Evolutionary conservation across 371 early-diverging fungal genomes (phyloP), one percentile per base, ranked within the genome.

Genomic region (Polyrhizophydium stewartii): DNA sequence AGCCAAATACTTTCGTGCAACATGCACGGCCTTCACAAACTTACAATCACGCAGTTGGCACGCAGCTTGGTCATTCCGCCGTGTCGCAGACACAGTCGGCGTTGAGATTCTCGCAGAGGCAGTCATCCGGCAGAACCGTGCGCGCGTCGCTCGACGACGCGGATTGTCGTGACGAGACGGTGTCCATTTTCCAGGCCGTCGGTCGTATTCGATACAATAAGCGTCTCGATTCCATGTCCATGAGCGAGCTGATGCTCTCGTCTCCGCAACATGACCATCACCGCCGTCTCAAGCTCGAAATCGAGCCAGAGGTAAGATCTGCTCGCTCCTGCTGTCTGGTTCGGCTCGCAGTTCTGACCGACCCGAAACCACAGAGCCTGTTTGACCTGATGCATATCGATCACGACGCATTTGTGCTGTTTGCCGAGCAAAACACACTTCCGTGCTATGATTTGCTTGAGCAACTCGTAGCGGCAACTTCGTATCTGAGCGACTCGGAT

Each of bases 121-220:
- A n/a, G n/a, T n/a, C 40, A 40, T 40, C 40, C 10, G 10, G 12
- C 10, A 50, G 25, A 16, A 50, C 51, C n/a, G 51, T 50, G 9
- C 51, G 51, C n/a, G 51, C 51, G 16, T 50, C 51, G 12, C 31
- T 50, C 24, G 25, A 16, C 51, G 27, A 50, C 16, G 51, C 31
- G 9, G 51, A 50, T 31, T 50, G 51, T 25, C 53, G 53, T n/a
- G 53, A 53, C 32, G 53, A 53, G 24, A 53, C 32, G 6, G 53
- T 53, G 3, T 53, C 53, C 24, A 53, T 53, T 25, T 53, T 53
- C 53, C 27, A 6, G 32, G 53, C 53, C 25, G 27, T 53, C 25
- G 53, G 53, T 7, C 53, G 53, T 3, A 3, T 53, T n/a, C 5
- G 2, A n/a, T 53, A 53, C 53, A 53, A 53, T n/a, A 53, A 53